Conservation (phyloP, 139 green algal species). For the Chlorella sp. region DNA sequence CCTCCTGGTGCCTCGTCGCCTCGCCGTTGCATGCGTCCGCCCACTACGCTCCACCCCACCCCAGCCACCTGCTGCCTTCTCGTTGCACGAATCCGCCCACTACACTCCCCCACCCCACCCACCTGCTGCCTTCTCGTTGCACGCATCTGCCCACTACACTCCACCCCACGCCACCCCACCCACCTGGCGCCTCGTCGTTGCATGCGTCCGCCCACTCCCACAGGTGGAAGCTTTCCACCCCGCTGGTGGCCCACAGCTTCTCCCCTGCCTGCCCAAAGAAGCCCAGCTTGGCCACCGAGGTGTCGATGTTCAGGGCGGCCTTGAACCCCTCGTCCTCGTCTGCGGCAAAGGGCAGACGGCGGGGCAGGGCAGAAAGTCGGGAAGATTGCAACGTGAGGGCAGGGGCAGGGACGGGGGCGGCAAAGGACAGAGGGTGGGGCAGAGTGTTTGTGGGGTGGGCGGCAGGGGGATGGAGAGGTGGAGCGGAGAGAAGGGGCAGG, state of each 20-base stretch:
- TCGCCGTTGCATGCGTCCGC: slow-evolving; percentile 53
- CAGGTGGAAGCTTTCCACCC: slow-evolving; percentile 79
- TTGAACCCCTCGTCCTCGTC: slow-evolving; percentile 77
- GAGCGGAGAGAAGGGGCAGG: neutral
- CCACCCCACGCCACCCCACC: slow-evolving; percentile 32
- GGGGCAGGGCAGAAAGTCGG: neutral
- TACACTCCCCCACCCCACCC: too few species aligned
- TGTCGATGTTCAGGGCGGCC: slow-evolving; percentile 79
- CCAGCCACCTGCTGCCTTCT: too few species aligned
- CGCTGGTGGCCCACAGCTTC: slow-evolving; percentile 68
- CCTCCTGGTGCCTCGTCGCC: slow-evolving; percentile 53
- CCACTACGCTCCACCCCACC: too few species aligned
- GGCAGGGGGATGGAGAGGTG: too few species aligned
- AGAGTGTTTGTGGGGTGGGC: too few species aligned
- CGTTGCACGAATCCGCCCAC: too few species aligned
- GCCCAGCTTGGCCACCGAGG: slow-evolving; percentile 71
- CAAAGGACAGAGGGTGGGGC: too few species aligned
- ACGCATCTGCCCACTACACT: neutral
- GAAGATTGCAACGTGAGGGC: neutral
- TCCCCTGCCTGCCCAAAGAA: slow-evolving; percentile 64
- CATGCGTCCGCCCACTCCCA: slow-evolving; percentile 83
- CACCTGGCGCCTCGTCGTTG: slow-evolving; percentile 51
- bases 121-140: neutral
- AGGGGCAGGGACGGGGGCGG: neutral
- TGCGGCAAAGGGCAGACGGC: slow-evolving; percentile 2